phyloP scores from a whole-genome alignment of 2,329 filamentous ascomycete species.

The Pestalotiopsis sp. region DNA sequence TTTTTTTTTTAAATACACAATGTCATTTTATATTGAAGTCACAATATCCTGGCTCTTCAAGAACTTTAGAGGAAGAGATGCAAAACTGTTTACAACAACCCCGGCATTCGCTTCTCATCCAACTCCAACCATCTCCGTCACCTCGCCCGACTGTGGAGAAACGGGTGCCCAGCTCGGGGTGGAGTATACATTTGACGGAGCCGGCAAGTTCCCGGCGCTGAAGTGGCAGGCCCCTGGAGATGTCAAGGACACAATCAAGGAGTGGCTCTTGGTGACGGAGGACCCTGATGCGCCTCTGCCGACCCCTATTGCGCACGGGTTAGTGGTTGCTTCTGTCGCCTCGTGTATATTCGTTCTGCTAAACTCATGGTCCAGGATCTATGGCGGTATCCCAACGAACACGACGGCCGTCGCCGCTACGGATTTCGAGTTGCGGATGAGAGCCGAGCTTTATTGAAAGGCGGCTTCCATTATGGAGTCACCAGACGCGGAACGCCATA shows the following conservation, averaged over 20 bases:
- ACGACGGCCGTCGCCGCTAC: constrained; percentile 34
- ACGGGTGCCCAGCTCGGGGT: constrained; percentile 35
- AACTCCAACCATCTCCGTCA: constrained; percentile 39
- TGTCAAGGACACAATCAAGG: constrained; percentile 31
- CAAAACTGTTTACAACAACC: constrained; percentile 38
- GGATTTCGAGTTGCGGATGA: constrained; percentile 40
- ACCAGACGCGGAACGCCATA: constrained; percentile 44
- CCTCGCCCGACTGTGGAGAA: constrained; percentile 42
- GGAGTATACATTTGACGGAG: constrained; percentile 41
- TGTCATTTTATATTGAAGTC: constrained; percentile 34
- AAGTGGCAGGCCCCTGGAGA: constrained; percentile 38
- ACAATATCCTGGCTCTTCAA: constrained; percentile 42
- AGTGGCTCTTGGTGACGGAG: constrained; percentile 50
- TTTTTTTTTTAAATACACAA: too few species aligned
- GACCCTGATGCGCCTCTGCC: constrained; percentile 50
- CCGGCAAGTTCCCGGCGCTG: constrained; percentile 42
- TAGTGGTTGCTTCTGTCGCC: constrained; percentile 16
- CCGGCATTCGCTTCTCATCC: constrained; percentile 36
- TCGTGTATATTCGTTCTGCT: neutral
- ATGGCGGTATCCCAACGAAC: constrained; percentile 39
- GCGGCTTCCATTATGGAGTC: constrained; percentile 50
- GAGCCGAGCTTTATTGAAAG: constrained; percentile 34
- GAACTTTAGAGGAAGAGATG: constrained; percentile 38
- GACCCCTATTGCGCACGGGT: constrained; percentile 49
- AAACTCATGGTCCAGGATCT: constrained; percentile 32